Evolutionary conservation across 163 green algal genomes (phyloP), one percentile per base, ranked within the genome.

Genomic region (Chlamydomonas reinhardtii): DNA sequence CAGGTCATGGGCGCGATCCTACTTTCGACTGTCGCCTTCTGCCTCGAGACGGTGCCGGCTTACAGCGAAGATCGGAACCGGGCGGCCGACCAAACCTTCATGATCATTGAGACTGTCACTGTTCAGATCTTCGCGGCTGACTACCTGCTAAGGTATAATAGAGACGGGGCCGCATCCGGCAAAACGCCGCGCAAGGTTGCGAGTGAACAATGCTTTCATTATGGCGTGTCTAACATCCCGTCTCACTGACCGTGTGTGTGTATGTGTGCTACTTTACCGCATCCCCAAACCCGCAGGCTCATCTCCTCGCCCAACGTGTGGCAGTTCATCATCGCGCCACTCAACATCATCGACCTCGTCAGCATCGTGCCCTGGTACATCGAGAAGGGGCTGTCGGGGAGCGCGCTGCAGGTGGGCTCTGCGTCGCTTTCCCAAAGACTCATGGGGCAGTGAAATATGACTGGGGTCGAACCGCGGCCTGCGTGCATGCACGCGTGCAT

Each of bases 321-420:
- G 8, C 74, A 19, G 19, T 91, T 91, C 73, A 15, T 91, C 29
- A 14, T 85, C 0, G 31, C 31, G 11, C 86, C 86, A 15, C 74
- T 91, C 37, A 91, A 89, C 81, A 65, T 92, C 35, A 83, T 94
- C 31, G 91, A 95, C 73, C 62, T 93, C 9, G 74, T 89, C 19
- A 73, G 70, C 2, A 48, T 91, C 24, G 43, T 85, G 59, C 86
- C 86, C 15, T 91, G 86, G 86, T 91, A 91, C 69, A 32, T 91
- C 27, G 32, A 78, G 29, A 24, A 77, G 65, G 59, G 8, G 22
- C 15, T 91, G 39, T 17, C 37, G 27, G 68, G 56, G 29, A 82
- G 69, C 43, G n/a, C 43, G 19, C 1, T 90, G 29, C 27, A 82
- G 73, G 77, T 73, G 66, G 5, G 66, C 0, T 2, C 6, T 6